Evolutionary conservation across 1,284 basidiomycete genomes (phyloP).

Genomic region (Neotropicomus parvogracilis): DNA sequence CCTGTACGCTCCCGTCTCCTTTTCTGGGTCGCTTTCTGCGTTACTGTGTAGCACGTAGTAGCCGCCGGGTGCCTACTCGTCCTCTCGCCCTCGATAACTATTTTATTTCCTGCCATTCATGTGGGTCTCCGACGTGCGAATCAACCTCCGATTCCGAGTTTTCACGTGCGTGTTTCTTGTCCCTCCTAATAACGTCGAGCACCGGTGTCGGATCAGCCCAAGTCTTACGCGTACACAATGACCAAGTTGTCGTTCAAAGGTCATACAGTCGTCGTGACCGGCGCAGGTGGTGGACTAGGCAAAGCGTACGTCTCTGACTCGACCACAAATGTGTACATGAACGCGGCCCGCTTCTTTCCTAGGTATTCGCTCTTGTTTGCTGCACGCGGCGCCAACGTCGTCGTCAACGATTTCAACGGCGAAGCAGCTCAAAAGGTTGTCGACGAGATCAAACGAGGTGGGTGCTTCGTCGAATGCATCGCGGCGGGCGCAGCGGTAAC

Average conservation of each 20-base stretch:
- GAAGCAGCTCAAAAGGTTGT: conserved; percentile 92
- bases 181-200: conserved; percentile 1
- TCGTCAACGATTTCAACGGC: conserved; percentile 92
- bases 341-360: conserved; percentile 2
- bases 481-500: background rate
- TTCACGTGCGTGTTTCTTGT: conserved; percentile 29
- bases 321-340: too few relatives aligned
- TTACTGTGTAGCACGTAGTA: conserved; percentile 36
- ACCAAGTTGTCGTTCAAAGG: conserved; percentile 74
- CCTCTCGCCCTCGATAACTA: conserved; percentile 25
- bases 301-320: conserved; percentile 61
- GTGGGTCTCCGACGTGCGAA: too few relatives aligned
- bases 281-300: conserved; percentile 93
- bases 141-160: too few relatives aligned
- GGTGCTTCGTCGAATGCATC: conserved; percentile 20
- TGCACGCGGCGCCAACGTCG: conserved; percentile 87
- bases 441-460: conserved; percentile 83
- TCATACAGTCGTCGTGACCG: conserved; percentile 92
- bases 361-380: conserved; percentile 93
- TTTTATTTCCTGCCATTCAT: conserved; percentile 3
- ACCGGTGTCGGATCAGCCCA: background rate
- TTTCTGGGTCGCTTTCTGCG: conserved; percentile 27
- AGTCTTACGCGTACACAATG: conserved; percentile 13
- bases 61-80: conserved; percentile 34
- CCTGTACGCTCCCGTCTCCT: conserved; percentile 29